These are phyloP conservation scores for Aquilaria malaccensis DNA, from an alignment of 345 rosid genomes.

Conservation along the genomic window DNA sequence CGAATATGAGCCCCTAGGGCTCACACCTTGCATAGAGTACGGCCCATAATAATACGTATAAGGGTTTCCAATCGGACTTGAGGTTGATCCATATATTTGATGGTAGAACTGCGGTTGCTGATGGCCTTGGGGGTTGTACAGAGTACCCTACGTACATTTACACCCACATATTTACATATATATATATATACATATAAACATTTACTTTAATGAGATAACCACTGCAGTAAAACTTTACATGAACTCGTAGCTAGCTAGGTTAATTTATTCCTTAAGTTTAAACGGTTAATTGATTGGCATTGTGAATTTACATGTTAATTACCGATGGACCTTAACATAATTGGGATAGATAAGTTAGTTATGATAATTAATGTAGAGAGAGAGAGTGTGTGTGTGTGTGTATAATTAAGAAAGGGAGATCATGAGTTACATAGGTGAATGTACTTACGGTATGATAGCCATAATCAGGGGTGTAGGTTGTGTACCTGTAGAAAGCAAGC, in stretches of 20 bases:
- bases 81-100: conserved; percentile 52
- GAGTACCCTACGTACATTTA: conserved; percentile 30
- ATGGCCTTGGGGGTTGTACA: conserved; percentile 50
- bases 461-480: conserved; percentile 60
- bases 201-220: no score
- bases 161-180: neutral
- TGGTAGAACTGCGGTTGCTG: conserved; percentile 66
- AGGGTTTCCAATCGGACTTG: conserved; percentile 36
- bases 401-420: neutral
- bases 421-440: neutral
- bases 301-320: no score
- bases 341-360: conserved; percentile 2
- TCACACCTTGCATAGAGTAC: conserved; percentile 45
- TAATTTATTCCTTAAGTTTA: no score
- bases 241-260: no score
- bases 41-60: conserved; percentile 38
- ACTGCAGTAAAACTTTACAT: no score
- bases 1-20: conserved; percentile 39
- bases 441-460: conserved; percentile 68
- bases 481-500: conserved; percentile 48
- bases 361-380: neutral
- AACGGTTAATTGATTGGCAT: no score
- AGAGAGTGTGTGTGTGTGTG: neutral
- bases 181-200: no score
- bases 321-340: neutral